Conservation (phyloP, 208 protist species). For the Strigomonas oncopelti region DNA sequence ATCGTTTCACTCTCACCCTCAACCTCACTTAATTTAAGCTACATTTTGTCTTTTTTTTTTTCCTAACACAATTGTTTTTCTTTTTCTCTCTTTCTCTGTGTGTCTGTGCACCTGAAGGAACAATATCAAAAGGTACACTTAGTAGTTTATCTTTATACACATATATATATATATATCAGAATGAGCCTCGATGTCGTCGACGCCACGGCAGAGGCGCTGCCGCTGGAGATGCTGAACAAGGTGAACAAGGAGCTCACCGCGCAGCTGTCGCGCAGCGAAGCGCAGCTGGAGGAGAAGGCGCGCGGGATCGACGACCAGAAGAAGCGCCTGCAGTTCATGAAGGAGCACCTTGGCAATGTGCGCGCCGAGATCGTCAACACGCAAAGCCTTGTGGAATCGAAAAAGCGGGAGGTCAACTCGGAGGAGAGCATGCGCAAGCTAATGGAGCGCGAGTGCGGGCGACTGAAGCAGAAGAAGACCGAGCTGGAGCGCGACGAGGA, state of each 20-base stretch:
- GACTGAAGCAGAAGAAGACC: slow-evolving; percentile 50
- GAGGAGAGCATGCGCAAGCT: slow-evolving; percentile 89
- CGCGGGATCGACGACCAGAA: slow-evolving; percentile 71
- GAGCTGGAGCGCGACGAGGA: slow-evolving; percentile 47
- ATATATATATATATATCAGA: background rate
- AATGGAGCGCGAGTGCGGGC: slow-evolving; percentile 81
- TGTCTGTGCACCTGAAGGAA: too few relatives aligned
- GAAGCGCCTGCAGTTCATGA: slow-evolving; percentile 82
- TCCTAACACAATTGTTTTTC: too few relatives aligned
- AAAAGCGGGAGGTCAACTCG: slow-evolving; percentile 87
- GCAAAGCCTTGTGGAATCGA: slow-evolving; percentile 83
- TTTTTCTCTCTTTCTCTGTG: slow-evolving; percentile 5
- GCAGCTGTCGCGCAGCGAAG: slow-evolving; percentile 71
- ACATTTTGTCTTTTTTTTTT: too few relatives aligned
- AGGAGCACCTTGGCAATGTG: slow-evolving; percentile 90
- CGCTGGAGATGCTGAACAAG: slow-evolving; percentile 79
- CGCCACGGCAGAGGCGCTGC: slow-evolving; percentile 77
- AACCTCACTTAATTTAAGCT: too few relatives aligned
- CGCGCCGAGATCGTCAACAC: slow-evolving; percentile 86
- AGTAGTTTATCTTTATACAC: background rate
- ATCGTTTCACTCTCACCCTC: too few relatives aligned
- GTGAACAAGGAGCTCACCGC: slow-evolving; percentile 82
- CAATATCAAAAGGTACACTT: background rate
- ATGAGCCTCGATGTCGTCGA: slow-evolving; percentile 73
- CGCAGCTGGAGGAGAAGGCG: slow-evolving; percentile 51